These are phyloP conservation scores for Ramicandelaber brevisporus DNA, from an alignment of 192 early-diverging fungal species.

Conservation along the genomic window DNA sequence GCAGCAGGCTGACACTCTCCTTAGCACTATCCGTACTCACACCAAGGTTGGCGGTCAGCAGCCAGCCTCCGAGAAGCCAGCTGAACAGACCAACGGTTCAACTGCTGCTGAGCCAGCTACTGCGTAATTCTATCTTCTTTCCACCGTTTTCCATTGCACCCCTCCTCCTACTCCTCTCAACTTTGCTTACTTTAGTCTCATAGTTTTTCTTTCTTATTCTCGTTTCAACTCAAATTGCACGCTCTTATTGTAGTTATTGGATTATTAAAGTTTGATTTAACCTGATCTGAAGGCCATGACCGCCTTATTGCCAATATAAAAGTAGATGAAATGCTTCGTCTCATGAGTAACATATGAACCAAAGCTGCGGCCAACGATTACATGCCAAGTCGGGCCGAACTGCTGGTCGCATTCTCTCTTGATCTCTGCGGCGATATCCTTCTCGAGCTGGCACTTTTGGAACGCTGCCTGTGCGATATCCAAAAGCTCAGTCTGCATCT, in stretches of 20 bases:
- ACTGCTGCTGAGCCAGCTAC: too few species aligned
- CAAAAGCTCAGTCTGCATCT: conserved; percentile 82
- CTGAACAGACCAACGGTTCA: too few species aligned
- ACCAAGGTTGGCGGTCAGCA: too few species aligned
- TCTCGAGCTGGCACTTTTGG: conserved; percentile 87
- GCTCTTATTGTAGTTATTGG: background rate
- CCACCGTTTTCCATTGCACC: too few species aligned
- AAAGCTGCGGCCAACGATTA: conserved; percentile 97
- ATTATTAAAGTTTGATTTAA: conserved; percentile 8
- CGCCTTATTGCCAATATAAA: conserved; percentile 83
- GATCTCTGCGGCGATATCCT: conserved; percentile 93
- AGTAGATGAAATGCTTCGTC: conserved; percentile 94
- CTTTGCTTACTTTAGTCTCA: too few species aligned
- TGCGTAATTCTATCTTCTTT: too few species aligned
- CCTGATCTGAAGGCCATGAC: conserved; percentile 86
- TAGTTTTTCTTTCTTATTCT: too few species aligned
- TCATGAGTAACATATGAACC: conserved; percentile 94
- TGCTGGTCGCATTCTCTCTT: conserved; percentile 97
- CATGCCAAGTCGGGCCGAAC: conserved; percentile 96
- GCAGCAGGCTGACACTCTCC: too few species aligned
- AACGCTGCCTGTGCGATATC: conserved; percentile 67
- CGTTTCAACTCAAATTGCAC: too few species aligned
- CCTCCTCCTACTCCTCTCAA: too few species aligned
- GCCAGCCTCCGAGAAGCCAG: too few species aligned
- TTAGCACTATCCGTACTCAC: too few species aligned